Conservation (phyloP, 2,329 filamentous ascomycete species). For the Fusarium anguioides region DNA sequence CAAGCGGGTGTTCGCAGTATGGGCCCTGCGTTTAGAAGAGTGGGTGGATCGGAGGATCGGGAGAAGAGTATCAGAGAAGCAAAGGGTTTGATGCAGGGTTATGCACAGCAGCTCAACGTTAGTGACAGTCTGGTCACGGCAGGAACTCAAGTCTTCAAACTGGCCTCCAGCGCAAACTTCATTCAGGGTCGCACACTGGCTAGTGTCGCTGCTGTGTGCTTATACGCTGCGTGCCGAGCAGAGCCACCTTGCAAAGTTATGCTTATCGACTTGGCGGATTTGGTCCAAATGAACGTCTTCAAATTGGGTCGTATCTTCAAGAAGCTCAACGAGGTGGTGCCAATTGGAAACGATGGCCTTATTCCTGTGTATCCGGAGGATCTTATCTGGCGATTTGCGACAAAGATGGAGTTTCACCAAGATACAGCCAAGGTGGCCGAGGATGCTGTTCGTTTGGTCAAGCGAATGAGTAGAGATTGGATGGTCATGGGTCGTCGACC, state of each 20-base stretch:
- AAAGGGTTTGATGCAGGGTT: conserved; percentile 68
- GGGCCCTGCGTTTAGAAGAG: conserved; percentile 70
- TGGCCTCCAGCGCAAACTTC: conserved; percentile 79
- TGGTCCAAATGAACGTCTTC: conserved; percentile 87
- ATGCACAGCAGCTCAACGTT: conserved; percentile 69
- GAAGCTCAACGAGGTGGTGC: conserved; percentile 77
- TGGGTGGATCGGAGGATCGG: conserved; percentile 68
- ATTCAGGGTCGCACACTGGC: conserved; percentile 87
- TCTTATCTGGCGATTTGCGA: conserved; percentile 89
- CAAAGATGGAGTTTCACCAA: conserved; percentile 89
- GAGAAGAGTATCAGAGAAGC: conserved; percentile 71
- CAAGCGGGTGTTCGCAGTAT: conserved; percentile 81
- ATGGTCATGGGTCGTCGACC: conserved; percentile 95
- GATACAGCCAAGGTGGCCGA: conserved; percentile 85
- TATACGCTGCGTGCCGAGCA: conserved; percentile 89
- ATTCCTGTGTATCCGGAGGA: conserved; percentile 85
- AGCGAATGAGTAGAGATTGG: conserved; percentile 96
- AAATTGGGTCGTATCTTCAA: conserved; percentile 92
- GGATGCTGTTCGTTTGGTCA: conserved; percentile 87
- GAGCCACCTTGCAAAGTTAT: conserved; percentile 85
- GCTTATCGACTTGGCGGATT: conserved; percentile 94
- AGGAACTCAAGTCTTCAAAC: conserved; percentile 79
- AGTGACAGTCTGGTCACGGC: conserved; percentile 72
- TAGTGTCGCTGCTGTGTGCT: conserved; percentile 87
- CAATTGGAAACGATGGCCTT: conserved; percentile 72